phyloP scores from a whole-genome alignment of 2,329 filamentous ascomycete species.

The Claviceps paspali region DNA sequence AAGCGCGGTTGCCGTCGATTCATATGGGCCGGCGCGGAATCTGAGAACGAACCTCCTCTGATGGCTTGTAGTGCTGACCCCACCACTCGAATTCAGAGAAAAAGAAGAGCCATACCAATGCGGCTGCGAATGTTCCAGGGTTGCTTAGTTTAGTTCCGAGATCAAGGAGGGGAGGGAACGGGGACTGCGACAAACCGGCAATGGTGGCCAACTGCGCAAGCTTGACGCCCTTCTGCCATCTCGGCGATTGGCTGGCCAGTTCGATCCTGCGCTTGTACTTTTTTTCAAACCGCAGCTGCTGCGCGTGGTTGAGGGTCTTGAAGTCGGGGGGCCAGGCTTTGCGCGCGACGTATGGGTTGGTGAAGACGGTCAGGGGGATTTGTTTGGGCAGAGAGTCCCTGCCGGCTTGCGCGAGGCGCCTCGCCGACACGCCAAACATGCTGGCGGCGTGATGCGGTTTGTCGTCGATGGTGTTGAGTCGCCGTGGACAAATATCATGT shows the following conservation, averaged over 20 bases:
- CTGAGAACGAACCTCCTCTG: constrained; percentile 20
- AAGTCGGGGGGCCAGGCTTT: constrained; percentile 71
- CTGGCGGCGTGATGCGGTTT: not conserved
- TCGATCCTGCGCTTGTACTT: constrained; percentile 58
- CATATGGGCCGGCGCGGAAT: too few relatives aligned
- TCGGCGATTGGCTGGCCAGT: constrained; percentile 44
- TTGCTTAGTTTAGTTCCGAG: not conserved
- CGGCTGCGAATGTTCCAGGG: constrained; percentile 11
- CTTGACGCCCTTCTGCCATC: constrained; percentile 49
- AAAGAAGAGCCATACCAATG: constrained; percentile 24
- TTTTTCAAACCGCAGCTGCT: constrained; percentile 66
- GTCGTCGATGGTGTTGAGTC: too few relatives aligned
- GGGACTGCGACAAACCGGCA: constrained; percentile 28
- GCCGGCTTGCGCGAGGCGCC: constrained; percentile 19
- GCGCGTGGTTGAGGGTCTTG: constrained; percentile 48
- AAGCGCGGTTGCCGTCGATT: too few relatives aligned
- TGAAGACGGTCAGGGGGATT: constrained; percentile 23
- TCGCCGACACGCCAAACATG: constrained; percentile 21
- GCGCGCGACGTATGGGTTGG: constrained; percentile 48
- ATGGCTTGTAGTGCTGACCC: constrained; percentile 26
- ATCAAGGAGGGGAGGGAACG: not conserved
- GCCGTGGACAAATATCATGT: too few relatives aligned
- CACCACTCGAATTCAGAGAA: constrained; percentile 29
- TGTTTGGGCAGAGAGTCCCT: constrained; percentile 14
- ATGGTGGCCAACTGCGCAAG: constrained; percentile 47